Base-by-base conservation (phyloP, 2,329 filamentous ascomycete genomes). In the Cladosporium sp. region DNA sequence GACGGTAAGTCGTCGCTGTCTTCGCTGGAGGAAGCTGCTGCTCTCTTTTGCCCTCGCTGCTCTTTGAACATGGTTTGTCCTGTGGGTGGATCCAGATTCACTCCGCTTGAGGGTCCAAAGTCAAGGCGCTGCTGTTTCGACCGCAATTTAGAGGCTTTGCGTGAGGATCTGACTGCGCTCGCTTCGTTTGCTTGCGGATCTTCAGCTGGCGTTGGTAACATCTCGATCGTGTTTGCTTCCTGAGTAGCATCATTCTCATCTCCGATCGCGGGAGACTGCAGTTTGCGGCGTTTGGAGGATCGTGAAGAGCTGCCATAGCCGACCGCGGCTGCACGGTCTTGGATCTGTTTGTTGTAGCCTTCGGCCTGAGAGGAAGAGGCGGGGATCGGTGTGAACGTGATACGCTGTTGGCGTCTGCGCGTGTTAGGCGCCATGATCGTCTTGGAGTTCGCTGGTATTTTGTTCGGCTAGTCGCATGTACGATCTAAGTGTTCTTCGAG, bases 331-430 rank as follows among this genome's bases (percentile, higher is more conserved):
- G 68, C 66, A 13, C 65, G 58, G 37, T 65, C 58, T 51, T 60
- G 58, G 34, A 68, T 64, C 49, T 67, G 64, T 20, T 58, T 47
- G 30, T 66, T 57, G 22, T 68, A 64, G 17, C 58, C 50, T 20
- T 67, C 53, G 4, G 65, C 58, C 15, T 64, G 65, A 13, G 70
- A 68, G 4, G 71, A 71, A 0, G 69, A 69, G 11, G 71, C 68
- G 7, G 69, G 61, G 4, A 72, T 52, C 4, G 71, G 68, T 1
- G 69, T 72, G 60, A 76, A 76, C 43, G 62, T 65, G 17, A 76
- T 61, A 20, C 70, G 70, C 7, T 68, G 67, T 54, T 76, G 73
- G 34, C 67, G 66, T 54, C 64, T 65, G 36, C 61, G 57, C 24
- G 53, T 56, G 32, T 40, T 49, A 29, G 39, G 22, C 4, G 52